Conservation (phyloP, 176 grass and related monocot genomes). For the Alopecurus myosuroides region DNA sequence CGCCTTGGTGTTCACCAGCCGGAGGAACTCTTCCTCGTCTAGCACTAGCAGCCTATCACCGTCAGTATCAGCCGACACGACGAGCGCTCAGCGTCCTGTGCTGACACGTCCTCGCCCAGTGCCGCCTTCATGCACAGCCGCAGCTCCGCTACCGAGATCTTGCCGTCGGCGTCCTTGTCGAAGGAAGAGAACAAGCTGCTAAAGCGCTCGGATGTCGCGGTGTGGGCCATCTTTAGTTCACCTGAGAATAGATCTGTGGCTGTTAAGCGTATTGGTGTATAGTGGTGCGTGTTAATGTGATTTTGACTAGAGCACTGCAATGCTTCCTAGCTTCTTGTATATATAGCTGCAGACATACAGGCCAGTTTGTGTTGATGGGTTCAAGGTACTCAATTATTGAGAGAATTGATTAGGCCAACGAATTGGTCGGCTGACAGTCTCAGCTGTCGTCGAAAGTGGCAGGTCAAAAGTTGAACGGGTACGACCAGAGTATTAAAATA, state of each 20-base stretch:
- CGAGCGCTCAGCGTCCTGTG: constrained; percentile 16
- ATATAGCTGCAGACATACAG: neutral
- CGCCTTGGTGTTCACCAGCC: neutral
- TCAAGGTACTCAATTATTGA: neutral
- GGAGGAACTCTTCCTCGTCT: constrained; percentile 17
- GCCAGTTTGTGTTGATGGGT: neutral
- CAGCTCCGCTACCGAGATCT: constrained; percentile 31
- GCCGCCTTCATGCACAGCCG: constrained; percentile 25
- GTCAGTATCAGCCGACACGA: constrained; percentile 21
- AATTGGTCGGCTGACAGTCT: neutral
- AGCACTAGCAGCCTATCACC: constrained; percentile 35
- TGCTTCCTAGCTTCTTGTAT: neutral
- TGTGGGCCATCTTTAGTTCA: neutral
- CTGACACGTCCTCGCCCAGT: constrained; percentile 11
- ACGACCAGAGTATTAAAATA: neutral
- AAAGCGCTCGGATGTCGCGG: neutral
- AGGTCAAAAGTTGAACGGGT: neutral
- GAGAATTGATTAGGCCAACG: neutral
- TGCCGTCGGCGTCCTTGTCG: constrained; percentile 29
- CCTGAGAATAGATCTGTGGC: neutral
- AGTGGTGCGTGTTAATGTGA: neutral
- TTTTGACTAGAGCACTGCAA: neutral
- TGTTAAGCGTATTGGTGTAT: no score
- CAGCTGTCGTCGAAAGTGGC: neutral
- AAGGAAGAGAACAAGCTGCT: constrained; percentile 21